Percentiles rank a stretch among this genome's conserved stretches.
Evolutionary conservation across 106 monocot species (phyloP).

Genomic region (Ottelia alismoides): DNA sequence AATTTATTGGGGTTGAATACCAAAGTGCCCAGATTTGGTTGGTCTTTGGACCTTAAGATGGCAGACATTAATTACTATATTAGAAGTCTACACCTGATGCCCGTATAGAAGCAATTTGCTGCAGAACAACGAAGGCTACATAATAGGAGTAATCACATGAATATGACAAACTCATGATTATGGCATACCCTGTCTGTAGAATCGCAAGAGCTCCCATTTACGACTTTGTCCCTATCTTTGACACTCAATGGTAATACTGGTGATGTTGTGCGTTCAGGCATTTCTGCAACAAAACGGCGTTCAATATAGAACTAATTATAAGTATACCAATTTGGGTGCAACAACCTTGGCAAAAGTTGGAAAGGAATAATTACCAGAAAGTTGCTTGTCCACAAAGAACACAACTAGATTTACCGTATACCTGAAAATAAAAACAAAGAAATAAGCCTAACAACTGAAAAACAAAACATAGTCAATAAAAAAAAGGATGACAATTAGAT

Average conservation of each 20-base stretch:
- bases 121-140: too few relatives aligned
- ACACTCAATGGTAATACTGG: constrained; percentile 37
- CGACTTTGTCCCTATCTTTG: constrained; percentile 63
- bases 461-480: background rate
- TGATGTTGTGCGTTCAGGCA: constrained; percentile 50
- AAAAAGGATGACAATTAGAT: too few relatives aligned
- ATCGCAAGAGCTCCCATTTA: constrained; percentile 56
- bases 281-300: constrained; percentile 31
- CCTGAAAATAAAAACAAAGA: constrained; percentile 21
- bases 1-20: too few relatives aligned
- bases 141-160: too few relatives aligned
- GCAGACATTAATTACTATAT: too few relatives aligned
- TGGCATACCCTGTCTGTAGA: constrained; percentile 57
- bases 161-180: too few relatives aligned
- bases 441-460: background rate
- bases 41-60: too few relatives aligned
- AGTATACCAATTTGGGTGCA: background rate
- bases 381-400: constrained; percentile 67
- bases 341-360: background rate
- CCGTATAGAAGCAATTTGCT: too few relatives aligned
- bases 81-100: too few relatives aligned
- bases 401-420: constrained; percentile 91
- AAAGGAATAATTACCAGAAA: constrained; percentile 32
- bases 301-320: background rate
- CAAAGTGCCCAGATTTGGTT: too few relatives aligned